Evolutionary conservation across 2,329 filamentous ascomycete species (phyloP).

Genomic region (Pyrenophora tritici-repentis): DNA sequence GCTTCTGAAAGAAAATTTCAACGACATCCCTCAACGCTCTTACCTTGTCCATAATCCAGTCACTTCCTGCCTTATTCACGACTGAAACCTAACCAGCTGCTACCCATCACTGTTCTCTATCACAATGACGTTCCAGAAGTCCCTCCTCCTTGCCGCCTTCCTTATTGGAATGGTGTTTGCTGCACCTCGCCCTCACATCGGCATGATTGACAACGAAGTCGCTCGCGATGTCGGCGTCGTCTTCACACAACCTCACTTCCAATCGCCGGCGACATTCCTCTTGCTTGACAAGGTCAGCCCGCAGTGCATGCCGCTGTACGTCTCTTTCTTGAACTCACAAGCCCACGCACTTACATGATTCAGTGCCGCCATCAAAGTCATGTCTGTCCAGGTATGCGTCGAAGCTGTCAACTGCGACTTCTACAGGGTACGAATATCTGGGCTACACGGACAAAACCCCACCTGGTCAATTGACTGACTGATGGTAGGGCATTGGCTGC

Average conservation of each 20-base stretch:
- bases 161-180: not conserved
- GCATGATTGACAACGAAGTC: conserved; percentile 24
- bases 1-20: too few species aligned
- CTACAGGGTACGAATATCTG: conserved; percentile 4
- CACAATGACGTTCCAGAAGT: not conserved
- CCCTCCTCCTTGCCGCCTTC: not conserved
- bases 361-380: conserved; percentile 2
- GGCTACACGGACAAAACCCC: too few species aligned
- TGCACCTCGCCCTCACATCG: conserved; percentile 19
- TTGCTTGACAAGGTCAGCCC: conserved; percentile 14
- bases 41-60: too few species aligned
- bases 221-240: conserved; percentile 25
- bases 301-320: conserved; percentile 17
- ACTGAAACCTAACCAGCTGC: too few species aligned
- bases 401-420: conserved; percentile 12
- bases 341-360: too few species aligned
- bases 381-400: conserved; percentile 19
- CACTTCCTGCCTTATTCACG: too few species aligned
- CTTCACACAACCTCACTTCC: conserved; percentile 15
- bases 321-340: not conserved
- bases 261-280: conserved; percentile 13
- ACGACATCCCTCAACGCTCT: too few species aligned
- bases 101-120: too few species aligned
- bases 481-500: not conserved
- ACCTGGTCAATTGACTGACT: not conserved